A percentile compares a stretch with the other conserved stretches of the same genome.
Conservation (phyloP, 306 rosid species). For the Vigna reflexopilosa region DNA sequence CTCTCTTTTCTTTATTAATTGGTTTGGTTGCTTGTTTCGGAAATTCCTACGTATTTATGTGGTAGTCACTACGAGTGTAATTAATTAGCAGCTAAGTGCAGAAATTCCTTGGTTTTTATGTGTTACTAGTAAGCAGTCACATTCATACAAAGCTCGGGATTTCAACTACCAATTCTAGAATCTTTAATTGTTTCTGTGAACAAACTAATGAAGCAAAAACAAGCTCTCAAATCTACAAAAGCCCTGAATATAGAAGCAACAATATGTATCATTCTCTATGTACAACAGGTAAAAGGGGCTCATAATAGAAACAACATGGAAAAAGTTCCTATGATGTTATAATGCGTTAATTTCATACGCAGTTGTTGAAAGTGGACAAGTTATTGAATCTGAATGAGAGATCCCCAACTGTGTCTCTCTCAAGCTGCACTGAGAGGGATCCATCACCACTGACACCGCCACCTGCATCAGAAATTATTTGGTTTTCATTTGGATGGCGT, state of each 20-base stretch:
- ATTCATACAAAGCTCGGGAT: background rate
- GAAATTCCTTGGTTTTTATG: conserved; percentile 2
- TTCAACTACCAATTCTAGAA: conserved; percentile 34
- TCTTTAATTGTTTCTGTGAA: background rate
- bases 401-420: conserved; percentile 80
- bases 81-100: background rate
- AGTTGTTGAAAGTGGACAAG: conserved; percentile 73
- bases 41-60: background rate
- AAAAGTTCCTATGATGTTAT: background rate
- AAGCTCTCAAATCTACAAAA: conserved; percentile 1
- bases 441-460: conserved; percentile 33
- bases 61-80: background rate
- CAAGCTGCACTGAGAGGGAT: conserved; percentile 50
- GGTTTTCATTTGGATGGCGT: conserved; percentile 59
- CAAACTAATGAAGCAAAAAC: conserved; percentile 15
- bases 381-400: conserved; percentile 87
- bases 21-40: conserved; percentile 17
- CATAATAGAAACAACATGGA: background rate
- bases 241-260: background rate
- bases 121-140: background rate
- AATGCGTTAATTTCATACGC: conserved; percentile 53
- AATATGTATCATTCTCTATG: background rate
- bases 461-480: conserved; percentile 28
- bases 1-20: background rate
- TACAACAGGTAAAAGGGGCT: conserved; percentile 22